Base-by-base conservation (phyloP, 2,329 filamentous ascomycete genomes). In the Keithomyces neogunnii region DNA sequence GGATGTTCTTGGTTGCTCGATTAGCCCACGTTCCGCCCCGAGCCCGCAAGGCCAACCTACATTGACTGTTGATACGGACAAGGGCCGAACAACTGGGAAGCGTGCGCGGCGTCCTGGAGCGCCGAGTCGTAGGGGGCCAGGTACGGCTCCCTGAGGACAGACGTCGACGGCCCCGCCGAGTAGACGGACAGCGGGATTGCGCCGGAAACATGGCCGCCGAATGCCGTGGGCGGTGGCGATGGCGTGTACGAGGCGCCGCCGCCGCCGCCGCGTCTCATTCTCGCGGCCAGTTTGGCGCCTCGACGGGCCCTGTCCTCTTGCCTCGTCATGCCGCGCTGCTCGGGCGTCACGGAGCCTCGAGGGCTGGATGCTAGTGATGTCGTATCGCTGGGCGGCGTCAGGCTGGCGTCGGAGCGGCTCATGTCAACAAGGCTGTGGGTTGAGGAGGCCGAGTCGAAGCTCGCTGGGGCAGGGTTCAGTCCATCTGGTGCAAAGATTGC, bases 251-350 rank as follows among this genome's bases (percentile, higher is more conserved):
- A 54, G 57, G 64, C 69, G 66, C 75, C 79, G 62, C 72, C 74
- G 33, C 73, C 71, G 49, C 80, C 74, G 33, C 73, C 71, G 49
- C 80, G 74, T 55, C 75, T 73, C 47, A 75, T 69, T 53, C 80
- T 74, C 7, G 67, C 63, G 3, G 73, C 70, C 13, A 77, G 63
- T 62, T 84, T 84, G 5, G 76, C 76, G 57, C 81, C 78, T 57
- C 81, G 72, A 52, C 82, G 75, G 44, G 72, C 76, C 57, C 77
- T 77, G 57, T 84, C 80, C 54, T 75, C 73, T 59, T 84, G 80
- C 53, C 80, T 73, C 67, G 81, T 84, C 42, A 84, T 63, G 60
- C 82, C 80, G 55, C 81, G 75, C 63, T 84, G 80, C 61, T 84
- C 80, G 5, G 78, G 69, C 5, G 78, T 80, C 60, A 83, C 71